Evolutionary conservation across 306 rosid genomes (phyloP).

Genomic region (Lathyrus aphaca): DNA sequence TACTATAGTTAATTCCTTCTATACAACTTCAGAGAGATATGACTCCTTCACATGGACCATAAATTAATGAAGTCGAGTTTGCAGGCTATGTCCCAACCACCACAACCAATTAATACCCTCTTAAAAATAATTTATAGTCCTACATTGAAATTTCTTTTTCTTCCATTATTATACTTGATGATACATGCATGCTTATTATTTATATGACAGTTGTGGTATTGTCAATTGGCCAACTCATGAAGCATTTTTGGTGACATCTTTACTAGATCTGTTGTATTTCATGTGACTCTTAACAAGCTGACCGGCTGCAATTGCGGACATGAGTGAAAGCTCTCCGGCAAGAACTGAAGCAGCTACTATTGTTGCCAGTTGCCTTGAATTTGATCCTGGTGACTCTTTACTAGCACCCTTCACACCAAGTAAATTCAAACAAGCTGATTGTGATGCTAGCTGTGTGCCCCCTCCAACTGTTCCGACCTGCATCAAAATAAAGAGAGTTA

Average conservation of each 20-base stretch:
- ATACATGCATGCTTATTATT: constrained; percentile 11
- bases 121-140: constrained; percentile 14
- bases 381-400: constrained; percentile 75
- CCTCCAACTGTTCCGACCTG: constrained; percentile 99
- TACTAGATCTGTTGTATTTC: constrained; percentile 91
- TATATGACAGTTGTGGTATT: neutral
- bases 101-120: constrained; percentile 16
- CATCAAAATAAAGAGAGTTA: neutral
- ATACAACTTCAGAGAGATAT: constrained; percentile 33
- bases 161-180: neutral
- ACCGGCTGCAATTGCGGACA: constrained; percentile 94
- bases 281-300: constrained; percentile 91
- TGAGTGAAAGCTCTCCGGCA: constrained; percentile 88
- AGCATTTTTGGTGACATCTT: constrained; percentile 54
- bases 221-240: constrained; percentile 33
- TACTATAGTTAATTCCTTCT: constrained; percentile 35
- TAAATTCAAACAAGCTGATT: constrained; percentile 85
- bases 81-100: constrained; percentile 27
- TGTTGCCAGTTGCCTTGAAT: constrained; percentile 70
- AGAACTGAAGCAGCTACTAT: constrained; percentile 89
- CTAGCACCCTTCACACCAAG: constrained; percentile 92
- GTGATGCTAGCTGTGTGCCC: constrained; percentile 95
- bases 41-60: constrained; percentile 22
- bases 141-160: neutral
- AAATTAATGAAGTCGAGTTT: constrained; percentile 15